Base-by-base conservation (phyloP, 1,284 basidiomycete species). In the Irpex rosettiformis region DNA sequence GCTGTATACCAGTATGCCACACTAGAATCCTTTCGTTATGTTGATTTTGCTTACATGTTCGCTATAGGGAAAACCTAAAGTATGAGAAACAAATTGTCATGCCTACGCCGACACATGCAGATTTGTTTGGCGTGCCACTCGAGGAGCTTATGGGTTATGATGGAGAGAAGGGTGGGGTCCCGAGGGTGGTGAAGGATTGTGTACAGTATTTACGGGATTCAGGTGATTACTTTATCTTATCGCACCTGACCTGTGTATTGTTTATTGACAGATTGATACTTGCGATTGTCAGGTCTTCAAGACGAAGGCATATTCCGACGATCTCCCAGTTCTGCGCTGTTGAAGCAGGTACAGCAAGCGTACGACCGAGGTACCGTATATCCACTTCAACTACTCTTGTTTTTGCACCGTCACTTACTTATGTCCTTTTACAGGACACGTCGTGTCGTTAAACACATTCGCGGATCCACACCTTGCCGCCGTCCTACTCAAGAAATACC, bases 291-390 rank as follows among this genome's bases (percentile, higher is more conserved):
- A 88, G 88, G 86, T 18, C 65, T 92, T 69, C 75, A 84, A 37
- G 84, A 91, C 24, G 89, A 92, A 63, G 92, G 93, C 0, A 73
- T 94, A 1, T 94, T 94, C 71, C 79, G 92, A 58, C 79, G 90
- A 37, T 91, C 88, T 8, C 89, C 92, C 0, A 85, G 80, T 54
- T 88, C 88, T 6, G 80, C 78, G 1, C 70, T 92, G 63, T 76
- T 94, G 30, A 83, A 79, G 60, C 84, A 89, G 57, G 89, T 87
- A 3, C 84, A 88, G 65, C 87, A 90, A 45, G 91, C 91, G 3
- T 94, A 94, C 66, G 88, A 93, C 66, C 77, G 91, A 72, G 91
- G 89, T 81, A 58, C 40, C 71, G 65, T 2, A 1, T 24, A 47
- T n/a, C 18, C 43, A 1, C 4, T 47, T 3, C 43, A 2, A 24